Evolutionary conservation across 2,329 filamentous ascomycete genomes (phyloP).

Genomic region (Hawksworthiomyces lignivorus): DNA sequence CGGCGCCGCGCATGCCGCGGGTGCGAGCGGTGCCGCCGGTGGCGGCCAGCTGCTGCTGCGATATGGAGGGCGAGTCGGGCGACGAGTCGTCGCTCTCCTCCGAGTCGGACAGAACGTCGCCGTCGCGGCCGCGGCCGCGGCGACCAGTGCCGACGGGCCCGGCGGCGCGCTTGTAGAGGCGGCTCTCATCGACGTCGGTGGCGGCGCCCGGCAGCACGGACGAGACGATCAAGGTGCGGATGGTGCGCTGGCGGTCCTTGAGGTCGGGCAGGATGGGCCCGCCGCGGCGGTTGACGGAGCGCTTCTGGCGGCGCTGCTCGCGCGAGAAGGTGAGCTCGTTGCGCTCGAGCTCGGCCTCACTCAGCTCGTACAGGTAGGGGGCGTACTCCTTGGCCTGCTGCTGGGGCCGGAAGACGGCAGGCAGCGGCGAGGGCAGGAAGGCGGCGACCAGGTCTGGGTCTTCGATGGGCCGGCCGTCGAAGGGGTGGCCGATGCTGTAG

Average conservation of each 20-base stretch:
- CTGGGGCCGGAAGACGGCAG: slow-evolving; percentile 77
- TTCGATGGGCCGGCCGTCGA: slow-evolving; percentile 87
- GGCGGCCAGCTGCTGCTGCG: slow-evolving; percentile 43
- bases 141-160: slow-evolving; percentile 54
- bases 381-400: slow-evolving; percentile 91
- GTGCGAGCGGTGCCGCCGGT: slow-evolving; percentile 71
- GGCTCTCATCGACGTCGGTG: slow-evolving; percentile 70
- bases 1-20: slow-evolving; percentile 81
- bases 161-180: slow-evolving; percentile 72
- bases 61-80: slow-evolving; percentile 75
- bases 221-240: slow-evolving; percentile 85
- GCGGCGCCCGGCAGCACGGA: slow-evolving; percentile 86
- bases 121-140: slow-evolving; percentile 37
- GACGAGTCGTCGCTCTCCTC: slow-evolving; percentile 86
- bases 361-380: slow-evolving; percentile 90
- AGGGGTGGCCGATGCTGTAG: slow-evolving; percentile 88
- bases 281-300: slow-evolving; percentile 86
- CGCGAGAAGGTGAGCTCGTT: slow-evolving; percentile 89
- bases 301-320: slow-evolving; percentile 89
- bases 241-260: slow-evolving; percentile 87
- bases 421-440: slow-evolving; percentile 78
- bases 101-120: slow-evolving; percentile 76
- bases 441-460: slow-evolving; percentile 81
- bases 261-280: slow-evolving; percentile 92
- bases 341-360: slow-evolving; percentile 79